A percentile compares a stretch with the other conserved stretches of the same genome.
phyloP scores from a whole-genome alignment of 345 rosid genomes.

The Stellera chamaejasme region DNA sequence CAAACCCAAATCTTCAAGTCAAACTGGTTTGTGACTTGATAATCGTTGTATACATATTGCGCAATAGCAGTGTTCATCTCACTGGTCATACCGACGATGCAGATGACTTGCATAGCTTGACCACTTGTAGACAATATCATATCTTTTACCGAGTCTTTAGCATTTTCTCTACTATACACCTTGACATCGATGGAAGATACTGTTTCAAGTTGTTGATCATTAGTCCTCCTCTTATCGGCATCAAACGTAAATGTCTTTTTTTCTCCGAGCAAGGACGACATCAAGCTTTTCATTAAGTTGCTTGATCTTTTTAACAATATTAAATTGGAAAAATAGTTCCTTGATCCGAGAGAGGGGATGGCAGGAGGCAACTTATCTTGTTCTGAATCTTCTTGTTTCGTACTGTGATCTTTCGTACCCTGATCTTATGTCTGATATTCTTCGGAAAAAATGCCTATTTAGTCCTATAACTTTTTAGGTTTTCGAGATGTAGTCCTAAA shows the following conservation, averaged over 20 bases:
- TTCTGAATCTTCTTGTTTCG: neutral
- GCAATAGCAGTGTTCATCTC: conserved; percentile 17
- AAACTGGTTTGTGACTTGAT: conserved; percentile 3
- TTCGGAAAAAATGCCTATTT: too few relatives aligned
- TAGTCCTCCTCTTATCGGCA: too few relatives aligned
- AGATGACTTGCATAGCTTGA: neutral
- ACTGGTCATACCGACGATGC: conserved; percentile 13
- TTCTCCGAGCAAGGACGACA: neutral
- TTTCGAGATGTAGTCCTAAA: too few relatives aligned
- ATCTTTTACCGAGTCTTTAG: neutral
- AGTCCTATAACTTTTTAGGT: too few relatives aligned
- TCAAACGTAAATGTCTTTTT: too few relatives aligned
- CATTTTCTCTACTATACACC: conserved; percentile 9
- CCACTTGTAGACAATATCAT: conserved; percentile 1
- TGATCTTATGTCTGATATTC: too few relatives aligned
- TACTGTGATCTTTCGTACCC: neutral
- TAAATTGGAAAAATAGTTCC: neutral
- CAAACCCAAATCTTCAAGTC: conserved; percentile 10
- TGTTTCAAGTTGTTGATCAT: neutral
- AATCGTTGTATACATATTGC: conserved; percentile 9
- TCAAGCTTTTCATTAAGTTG: neutral
- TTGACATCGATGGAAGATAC: neutral
- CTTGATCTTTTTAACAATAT: neutral
- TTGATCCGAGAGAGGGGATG: neutral
- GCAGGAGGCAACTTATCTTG: neutral